Base-by-base conservation (phyloP, 495 filamentous ascomycete genomes). In the Glutinoglossum americanum region DNA sequence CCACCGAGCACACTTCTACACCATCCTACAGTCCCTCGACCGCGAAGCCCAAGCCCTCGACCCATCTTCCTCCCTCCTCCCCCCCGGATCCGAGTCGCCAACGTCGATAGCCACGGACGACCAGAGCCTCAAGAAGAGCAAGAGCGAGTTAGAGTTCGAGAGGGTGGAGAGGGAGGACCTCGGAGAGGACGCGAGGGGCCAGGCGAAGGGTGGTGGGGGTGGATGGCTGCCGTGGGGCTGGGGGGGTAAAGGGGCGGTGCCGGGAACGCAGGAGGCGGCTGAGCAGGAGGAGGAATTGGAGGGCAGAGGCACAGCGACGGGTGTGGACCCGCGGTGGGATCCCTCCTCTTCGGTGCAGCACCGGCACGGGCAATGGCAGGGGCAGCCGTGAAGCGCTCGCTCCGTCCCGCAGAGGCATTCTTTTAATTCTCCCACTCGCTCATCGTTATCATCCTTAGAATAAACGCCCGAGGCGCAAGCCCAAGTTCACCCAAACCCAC, bases 141-240 rank as follows among this genome's bases (percentile, higher is more conserved):
- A 74, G 60, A 86, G 82, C 56, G 84, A 87, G 61, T 76, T 74
- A 37, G 87, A 89, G 59, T 94, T 94, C 65, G 84, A 90, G 63
- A 81, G 83, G 63, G 81, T 94, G 60, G 82, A 87, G 39, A 73
- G 74, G n/a, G 82, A 84, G 57, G 83, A 83, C 62, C 0, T 55
- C 27, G 75, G 72, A 48, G 66, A 73, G 15, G 66, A 67, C 17
- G 57, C 59, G 48, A 68, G 37, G 25, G 56, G 23, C 15, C 17
- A 26, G 9, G 30, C 26, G 11, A 17, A 6, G 0, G n/a, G 10
- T 4, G 28, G 21, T 27, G 51, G 57, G 9, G 51, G 57, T 6
- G 30, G 30, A 9, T 59, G 57, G 57, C 59, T 59, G 57, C 57
- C 57, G 5, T 59, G 57, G 57, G 59, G 33, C 26, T 59, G 57